phyloP scores from a whole-genome alignment of 306 rosid genomes.

The Fragaria iinumae region DNA sequence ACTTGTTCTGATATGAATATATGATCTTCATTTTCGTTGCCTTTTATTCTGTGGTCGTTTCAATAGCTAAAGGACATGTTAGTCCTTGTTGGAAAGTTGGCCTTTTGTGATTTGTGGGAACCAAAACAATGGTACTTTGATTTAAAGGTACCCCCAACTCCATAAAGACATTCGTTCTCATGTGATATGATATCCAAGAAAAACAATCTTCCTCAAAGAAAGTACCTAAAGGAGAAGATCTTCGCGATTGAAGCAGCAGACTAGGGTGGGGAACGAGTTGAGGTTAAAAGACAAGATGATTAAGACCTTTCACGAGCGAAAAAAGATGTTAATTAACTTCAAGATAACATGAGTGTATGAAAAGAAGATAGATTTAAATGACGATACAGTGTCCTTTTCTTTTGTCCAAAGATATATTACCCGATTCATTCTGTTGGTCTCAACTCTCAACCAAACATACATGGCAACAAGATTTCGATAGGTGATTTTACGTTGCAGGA shows the following conservation, averaged over 20 bases:
- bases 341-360: not conserved
- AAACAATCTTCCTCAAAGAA: slow-evolving; percentile 17
- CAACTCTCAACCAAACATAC: no score
- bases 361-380: not conserved
- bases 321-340: not conserved
- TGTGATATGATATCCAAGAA: not conserved
- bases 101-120: not conserved
- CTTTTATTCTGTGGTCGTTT: not conserved
- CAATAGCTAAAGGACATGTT: not conserved
- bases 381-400: no score
- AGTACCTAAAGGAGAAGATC: slow-evolving; percentile 8
- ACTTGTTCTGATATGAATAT: not conserved
- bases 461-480: no score
- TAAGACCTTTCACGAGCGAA: not conserved
- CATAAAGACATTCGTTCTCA: not conserved
- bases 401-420: no score
- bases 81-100: not conserved
- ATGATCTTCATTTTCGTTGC: not conserved
- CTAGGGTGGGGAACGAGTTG: not conserved
- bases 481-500: no score
- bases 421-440: no score
- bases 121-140: not conserved
- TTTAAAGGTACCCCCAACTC: not conserved
- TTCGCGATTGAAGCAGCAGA: not conserved
- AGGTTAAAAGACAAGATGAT: slow-evolving; percentile 15